These are phyloP conservation scores for Ophiocordyceps camponoti-leonardi DNA, from an alignment of 2,329 filamentous ascomycete species.

Conservation along the genomic window DNA sequence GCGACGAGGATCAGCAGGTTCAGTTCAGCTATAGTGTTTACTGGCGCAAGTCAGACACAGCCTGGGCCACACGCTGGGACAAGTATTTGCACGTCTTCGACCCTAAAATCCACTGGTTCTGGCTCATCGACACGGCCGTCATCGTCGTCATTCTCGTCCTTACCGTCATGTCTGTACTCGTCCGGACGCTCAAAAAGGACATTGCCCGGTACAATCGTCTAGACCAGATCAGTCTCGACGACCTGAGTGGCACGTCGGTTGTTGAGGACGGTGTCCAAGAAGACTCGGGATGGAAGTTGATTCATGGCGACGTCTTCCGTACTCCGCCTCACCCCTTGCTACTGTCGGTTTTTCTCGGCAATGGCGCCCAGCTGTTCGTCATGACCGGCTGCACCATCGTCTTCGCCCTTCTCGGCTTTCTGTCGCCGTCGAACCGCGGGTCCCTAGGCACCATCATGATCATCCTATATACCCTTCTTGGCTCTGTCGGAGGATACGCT, in stretches of 20 bases:
- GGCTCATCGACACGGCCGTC: constrained; percentile 85
- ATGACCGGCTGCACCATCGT: constrained; percentile 92
- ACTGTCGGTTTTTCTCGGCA: constrained; percentile 76
- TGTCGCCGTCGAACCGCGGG: constrained; percentile 89
- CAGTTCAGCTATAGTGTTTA: constrained; percentile 85
- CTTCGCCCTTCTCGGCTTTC: constrained; percentile 84
- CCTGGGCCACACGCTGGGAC: constrained; percentile 96
- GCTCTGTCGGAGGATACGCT: constrained; percentile 80
- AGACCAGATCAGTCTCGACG: constrained; percentile 79
- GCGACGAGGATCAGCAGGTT: constrained; percentile 39
- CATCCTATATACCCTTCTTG: constrained; percentile 81
- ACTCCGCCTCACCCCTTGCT: constrained; percentile 68
- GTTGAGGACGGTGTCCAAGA: constrained; percentile 90
- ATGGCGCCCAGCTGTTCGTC: constrained; percentile 89
- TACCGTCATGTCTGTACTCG: constrained; percentile 82
- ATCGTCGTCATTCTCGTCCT: constrained; percentile 85
- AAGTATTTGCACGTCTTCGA: constrained; percentile 96
- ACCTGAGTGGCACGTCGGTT: constrained; percentile 62
- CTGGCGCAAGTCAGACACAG: constrained; percentile 70
- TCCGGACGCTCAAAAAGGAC: constrained; percentile 80
- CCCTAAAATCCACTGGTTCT: constrained; percentile 98
- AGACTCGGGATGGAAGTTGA: constrained; percentile 95
- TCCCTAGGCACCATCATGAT: constrained; percentile 88
- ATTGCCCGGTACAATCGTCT: constrained; percentile 93
- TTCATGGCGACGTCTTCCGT: constrained; percentile 94